Percentiles rank a stretch among this genome's conserved stretches.
Conservation (phyloP, 2,329 filamentous ascomycete species). For the Aspergillus sp. region DNA sequence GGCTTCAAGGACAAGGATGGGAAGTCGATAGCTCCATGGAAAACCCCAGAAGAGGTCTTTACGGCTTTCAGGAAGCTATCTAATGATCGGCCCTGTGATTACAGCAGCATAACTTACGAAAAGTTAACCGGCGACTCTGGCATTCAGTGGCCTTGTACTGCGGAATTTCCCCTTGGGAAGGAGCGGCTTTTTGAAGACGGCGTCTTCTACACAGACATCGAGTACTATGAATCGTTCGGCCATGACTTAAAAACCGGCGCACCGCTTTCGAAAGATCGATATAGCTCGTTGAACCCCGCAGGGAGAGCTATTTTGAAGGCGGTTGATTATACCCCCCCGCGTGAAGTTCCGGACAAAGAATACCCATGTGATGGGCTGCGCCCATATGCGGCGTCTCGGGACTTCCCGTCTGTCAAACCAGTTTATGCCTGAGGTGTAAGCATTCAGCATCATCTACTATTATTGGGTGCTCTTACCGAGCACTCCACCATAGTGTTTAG, state of each 20-base stretch:
- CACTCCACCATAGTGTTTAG: too few species aligned
- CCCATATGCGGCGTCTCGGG: too few species aligned
- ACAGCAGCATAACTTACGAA: constrained; percentile 24
- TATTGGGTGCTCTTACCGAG: too few species aligned
- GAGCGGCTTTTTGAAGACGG: constrained; percentile 27
- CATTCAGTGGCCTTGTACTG: constrained; percentile 31
- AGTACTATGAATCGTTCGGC: constrained; percentile 29
- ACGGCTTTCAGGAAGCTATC: constrained; percentile 29
- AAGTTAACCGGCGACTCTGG: constrained; percentile 27
- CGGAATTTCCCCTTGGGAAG: constrained; percentile 22
- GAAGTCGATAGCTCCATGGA: constrained; percentile 21
- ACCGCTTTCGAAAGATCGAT: constrained; percentile 21
- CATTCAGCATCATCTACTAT: too few species aligned
- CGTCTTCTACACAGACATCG: constrained; percentile 27
- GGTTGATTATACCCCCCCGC: constrained; percentile 20
- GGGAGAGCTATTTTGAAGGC: constrained; percentile 29
- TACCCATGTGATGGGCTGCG: too few species aligned
- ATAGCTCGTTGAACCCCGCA: constrained; percentile 21
- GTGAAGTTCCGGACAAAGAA: constrained; percentile 22
- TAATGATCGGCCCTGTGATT: constrained; percentile 27
- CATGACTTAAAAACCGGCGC: constrained; percentile 31
- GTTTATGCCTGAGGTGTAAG: too few species aligned
- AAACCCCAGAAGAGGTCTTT: constrained; percentile 24
- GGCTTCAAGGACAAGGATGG: constrained; percentile 27
- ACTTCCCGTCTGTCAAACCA: too few species aligned